phyloP scores from a whole-genome alignment of 2,329 filamentous ascomycete species.

The Drechslera avenae region DNA sequence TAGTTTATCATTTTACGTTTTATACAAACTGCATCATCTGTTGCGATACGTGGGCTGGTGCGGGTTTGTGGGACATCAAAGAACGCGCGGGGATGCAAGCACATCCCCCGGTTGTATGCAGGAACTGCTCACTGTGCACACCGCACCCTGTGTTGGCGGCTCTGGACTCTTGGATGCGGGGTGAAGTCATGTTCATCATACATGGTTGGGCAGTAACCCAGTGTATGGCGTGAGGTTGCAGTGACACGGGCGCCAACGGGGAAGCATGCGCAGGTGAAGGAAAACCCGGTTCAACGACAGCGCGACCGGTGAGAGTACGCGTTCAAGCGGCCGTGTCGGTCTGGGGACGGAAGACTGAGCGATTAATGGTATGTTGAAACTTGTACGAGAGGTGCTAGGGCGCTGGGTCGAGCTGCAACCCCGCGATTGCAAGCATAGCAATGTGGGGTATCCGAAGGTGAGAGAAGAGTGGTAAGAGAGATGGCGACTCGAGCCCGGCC shows the following conservation, averaged over 20 bases:
- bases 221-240: slow-evolving; percentile 9
- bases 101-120: slow-evolving; percentile 25
- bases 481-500: slow-evolving; percentile 8
- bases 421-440: neutral
- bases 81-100: slow-evolving; percentile 6
- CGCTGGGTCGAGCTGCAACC: neutral
- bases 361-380: too few species aligned
- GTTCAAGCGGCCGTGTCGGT: neutral
- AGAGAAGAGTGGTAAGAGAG: slow-evolving; percentile 12
- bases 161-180: slow-evolving; percentile 12
- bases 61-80: neutral
- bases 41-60: too few species aligned
- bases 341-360: neutral
- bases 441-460: slow-evolving; percentile 7
- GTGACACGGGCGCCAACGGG: slow-evolving; percentile 6
- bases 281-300: neutral
- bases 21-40: too few species aligned
- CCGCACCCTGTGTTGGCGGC: slow-evolving; percentile 19
- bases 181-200: slow-evolving; percentile 14
- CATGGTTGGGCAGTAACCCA: slow-evolving; percentile 4
- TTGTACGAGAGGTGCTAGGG: neutral
- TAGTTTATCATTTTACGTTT: too few species aligned
- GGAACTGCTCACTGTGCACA: slow-evolving; percentile 17
- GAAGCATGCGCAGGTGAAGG: slow-evolving; percentile 10
- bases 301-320: neutral